Evolutionary conservation across 352 stramenopile species (phyloP), one percentile per base, ranked within the genome.

Genomic region (Phytopythium oedochilum): DNA sequence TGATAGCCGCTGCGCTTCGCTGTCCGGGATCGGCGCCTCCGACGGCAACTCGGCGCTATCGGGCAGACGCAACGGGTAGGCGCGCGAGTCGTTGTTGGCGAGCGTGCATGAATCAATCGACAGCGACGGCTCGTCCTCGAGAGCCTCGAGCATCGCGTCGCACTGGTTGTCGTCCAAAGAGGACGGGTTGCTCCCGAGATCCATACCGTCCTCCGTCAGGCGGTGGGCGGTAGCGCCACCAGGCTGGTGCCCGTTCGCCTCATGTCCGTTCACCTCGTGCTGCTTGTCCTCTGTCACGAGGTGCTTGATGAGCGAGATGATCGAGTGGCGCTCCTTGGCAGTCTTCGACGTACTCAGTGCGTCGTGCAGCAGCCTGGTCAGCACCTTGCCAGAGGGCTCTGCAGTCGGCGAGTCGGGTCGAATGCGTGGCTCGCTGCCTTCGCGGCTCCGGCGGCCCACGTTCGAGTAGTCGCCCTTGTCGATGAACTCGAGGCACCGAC

Each of bases 31-130:
- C 0, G 71, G 64, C 54, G 53, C 63, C 22, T 57, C 46, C 5
- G 70, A 68, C 9, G 60, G 61, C 48, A 42, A 59, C 0, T 57
- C 61, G 6, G 15, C 47, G 32, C 63, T 50, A 12, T 75, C 60
- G 12, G 72, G 47, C 1, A 69, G 23, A 36, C 68, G 46, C 29
- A 81, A 55, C 20, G 67, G 35, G 60, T 86, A 88, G 0, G 38
- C 47, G 11, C 78, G 66, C 5, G 50, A 42, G 11, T 71, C 59
- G 10, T 61, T 62, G 40, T 68, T 83, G 22, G 73, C 69, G 1
- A 86, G 55, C 11, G 47, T 56, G 22, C 67, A 74, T 1, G 54
- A 31, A 18, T 63, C 51, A 2, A 75, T 22, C 0, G 61, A 31
- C 7, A 75, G 38, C 1, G 61, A 50, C 3, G 66, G 63, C 17